These are phyloP conservation scores for Cetraspora pellucida DNA, from an alignment of 192 early-diverging fungal genomes.

Conservation along the genomic window DNA sequence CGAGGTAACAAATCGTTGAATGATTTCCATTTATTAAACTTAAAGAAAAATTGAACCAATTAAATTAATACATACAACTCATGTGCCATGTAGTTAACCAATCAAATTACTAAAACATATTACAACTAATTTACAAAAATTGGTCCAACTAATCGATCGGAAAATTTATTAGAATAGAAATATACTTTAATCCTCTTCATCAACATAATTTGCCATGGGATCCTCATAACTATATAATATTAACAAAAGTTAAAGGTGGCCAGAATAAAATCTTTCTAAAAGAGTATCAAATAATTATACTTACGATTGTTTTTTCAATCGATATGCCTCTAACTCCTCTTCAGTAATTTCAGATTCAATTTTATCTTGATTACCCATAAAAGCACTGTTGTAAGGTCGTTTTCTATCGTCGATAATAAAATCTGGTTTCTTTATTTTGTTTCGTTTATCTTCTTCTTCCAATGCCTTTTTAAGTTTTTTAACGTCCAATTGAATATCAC, in stretches of 20 bases:
- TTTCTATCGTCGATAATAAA: constrained; percentile 7
- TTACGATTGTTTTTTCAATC: constrained; percentile 44
- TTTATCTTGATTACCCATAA: neutral
- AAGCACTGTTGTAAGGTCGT: constrained; percentile 34
- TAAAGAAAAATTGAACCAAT: no score
- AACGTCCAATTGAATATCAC: constrained; percentile 57
- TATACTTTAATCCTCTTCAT: constrained; percentile 32
- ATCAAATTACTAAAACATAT: no score
- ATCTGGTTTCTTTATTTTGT: constrained; percentile 4
- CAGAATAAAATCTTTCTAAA: neutral
- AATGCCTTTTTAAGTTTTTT: constrained; percentile 57
- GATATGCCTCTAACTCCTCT: constrained; percentile 71
- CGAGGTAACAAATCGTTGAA: no score
- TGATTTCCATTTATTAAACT: no score
- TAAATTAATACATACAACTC: no score
- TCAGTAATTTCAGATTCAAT: constrained; percentile 52
- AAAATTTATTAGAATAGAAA: no score
- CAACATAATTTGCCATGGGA: constrained; percentile 62
- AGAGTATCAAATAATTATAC: neutral
- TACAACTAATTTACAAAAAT: no score
- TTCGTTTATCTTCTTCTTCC: constrained; percentile 47
- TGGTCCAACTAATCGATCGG: no score
- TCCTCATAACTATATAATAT: constrained; percentile 47
- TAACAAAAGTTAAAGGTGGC: neutral
- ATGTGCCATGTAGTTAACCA: no score